phyloP scores from a whole-genome alignment of 2,329 filamentous ascomycete genomes.

The Diaporthe sp. region DNA sequence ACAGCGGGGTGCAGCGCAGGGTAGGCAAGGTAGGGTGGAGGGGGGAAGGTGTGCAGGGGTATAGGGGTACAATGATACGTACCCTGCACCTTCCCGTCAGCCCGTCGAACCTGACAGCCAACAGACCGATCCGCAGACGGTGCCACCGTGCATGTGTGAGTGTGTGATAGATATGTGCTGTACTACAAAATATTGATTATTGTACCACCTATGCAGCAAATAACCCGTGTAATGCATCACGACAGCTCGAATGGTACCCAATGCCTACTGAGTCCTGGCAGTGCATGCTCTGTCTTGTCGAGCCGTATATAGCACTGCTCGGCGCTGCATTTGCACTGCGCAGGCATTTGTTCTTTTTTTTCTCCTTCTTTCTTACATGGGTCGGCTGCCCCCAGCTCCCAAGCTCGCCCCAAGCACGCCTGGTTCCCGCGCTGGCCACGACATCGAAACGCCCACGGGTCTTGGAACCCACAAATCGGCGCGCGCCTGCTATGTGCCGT shows the following conservation, averaged over 20 bases:
- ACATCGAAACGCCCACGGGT: constrained; percentile 22
- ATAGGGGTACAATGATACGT: neutral
- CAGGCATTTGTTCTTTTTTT: neutral
- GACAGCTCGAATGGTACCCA: neutral
- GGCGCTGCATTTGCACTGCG: neutral
- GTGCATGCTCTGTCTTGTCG: neutral
- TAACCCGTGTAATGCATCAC: neutral
- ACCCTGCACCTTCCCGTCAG: constrained; percentile 22
- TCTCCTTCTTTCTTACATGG: neutral
- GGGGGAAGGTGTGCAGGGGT: neutral
- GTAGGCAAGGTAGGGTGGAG: neutral
- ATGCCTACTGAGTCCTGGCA: neutral
- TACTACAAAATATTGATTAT: neutral
- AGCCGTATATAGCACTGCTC: neutral
- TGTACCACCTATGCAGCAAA: neutral
- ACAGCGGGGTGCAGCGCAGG: constrained; percentile 17
- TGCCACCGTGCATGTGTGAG: neutral
- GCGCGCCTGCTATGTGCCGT: constrained; percentile 5
- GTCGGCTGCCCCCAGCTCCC: constrained; percentile 4
- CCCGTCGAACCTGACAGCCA: neutral
- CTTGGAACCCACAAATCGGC: constrained; percentile 28
- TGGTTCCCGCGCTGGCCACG: constrained; percentile 17
- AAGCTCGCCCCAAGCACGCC: neutral
- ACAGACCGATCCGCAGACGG: neutral
- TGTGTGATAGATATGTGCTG: neutral